Conservation (phyloP, 495 filamentous ascomycete species). For the Clohesyomyces aquaticus region DNA sequence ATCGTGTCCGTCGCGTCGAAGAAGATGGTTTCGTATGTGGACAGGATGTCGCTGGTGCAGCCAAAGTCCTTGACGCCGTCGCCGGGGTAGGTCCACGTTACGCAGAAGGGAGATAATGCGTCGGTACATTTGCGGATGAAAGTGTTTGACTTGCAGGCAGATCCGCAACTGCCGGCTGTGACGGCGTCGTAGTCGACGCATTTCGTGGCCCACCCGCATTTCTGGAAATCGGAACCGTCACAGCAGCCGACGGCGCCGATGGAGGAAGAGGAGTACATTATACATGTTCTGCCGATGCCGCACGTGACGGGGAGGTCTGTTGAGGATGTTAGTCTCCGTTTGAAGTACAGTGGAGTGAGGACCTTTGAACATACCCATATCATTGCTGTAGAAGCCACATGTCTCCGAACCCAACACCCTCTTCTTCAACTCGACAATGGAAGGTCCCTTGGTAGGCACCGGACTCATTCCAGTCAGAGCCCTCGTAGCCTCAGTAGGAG, state of each 20-base stretch:
- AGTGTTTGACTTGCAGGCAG: constrained; percentile 23
- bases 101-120: constrained; percentile 25
- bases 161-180: constrained; percentile 15
- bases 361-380: constrained; percentile 17
- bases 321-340: constrained; percentile 4
- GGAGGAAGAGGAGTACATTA: constrained; percentile 18
- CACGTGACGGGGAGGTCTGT: constrained; percentile 32
- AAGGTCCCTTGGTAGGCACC: constrained; percentile 34
- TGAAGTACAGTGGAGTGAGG: background rate
- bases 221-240: constrained; percentile 27
- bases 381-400: constrained; percentile 34
- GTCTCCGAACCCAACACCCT: constrained; percentile 26
- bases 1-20: constrained; percentile 17
- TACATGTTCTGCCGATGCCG: constrained; percentile 26
- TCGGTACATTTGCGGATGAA: constrained; percentile 40
- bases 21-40: constrained; percentile 18
- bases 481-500: constrained; percentile 20
- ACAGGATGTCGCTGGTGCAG: constrained; percentile 13
- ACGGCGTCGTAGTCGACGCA: constrained; percentile 32
- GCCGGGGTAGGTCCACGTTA: constrained; percentile 36
- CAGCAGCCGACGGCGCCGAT: constrained; percentile 40
- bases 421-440: constrained; percentile 24
- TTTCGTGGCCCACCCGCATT: constrained; percentile 34
- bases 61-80: constrained; percentile 34
- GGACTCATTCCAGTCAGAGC: constrained; percentile 24